phyloP scores from a whole-genome alignment of 108 stramenopile genomes.

The Discostella stelligeroides region DNA sequence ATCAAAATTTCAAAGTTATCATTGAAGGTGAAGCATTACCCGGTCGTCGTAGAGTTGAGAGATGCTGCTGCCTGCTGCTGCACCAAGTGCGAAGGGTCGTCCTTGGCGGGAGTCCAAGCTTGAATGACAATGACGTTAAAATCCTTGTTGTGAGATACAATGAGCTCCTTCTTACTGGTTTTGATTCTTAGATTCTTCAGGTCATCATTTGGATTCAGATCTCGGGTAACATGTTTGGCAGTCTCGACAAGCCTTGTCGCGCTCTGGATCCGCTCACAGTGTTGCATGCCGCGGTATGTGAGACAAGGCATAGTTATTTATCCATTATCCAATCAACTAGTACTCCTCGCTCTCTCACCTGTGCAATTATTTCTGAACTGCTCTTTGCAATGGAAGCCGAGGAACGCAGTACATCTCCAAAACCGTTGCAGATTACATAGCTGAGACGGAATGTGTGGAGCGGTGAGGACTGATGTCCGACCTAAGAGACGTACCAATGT shows the following conservation, averaged over 20 bases:
- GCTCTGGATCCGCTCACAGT: slow-evolving; percentile 13
- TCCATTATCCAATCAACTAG: neutral
- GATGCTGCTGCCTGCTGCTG: slow-evolving; percentile 6
- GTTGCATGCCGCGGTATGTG: no score
- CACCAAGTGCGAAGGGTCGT: slow-evolving; percentile 1
- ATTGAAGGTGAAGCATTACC: no score
- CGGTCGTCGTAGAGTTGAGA: no score
- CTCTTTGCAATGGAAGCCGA: slow-evolving; percentile 65
- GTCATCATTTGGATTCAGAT: slow-evolving; percentile 80
- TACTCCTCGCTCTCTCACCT: slow-evolving; percentile 30
- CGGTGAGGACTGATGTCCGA: neutral
- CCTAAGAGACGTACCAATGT: no score
- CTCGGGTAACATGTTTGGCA: slow-evolving; percentile 62
- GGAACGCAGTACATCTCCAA: slow-evolving; percentile 72
- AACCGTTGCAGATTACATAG: slow-evolving; percentile 75
- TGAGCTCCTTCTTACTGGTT: slow-evolving; percentile 67
- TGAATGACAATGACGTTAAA: slow-evolving; percentile 77
- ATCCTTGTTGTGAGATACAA: slow-evolving; percentile 71
- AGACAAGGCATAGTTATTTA: neutral
- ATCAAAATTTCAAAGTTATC: no score
- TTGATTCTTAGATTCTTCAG: slow-evolving; percentile 72
- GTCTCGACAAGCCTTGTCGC: slow-evolving; percentile 56
- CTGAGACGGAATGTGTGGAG: slow-evolving; percentile 1
- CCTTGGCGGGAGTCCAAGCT: slow-evolving; percentile 61
- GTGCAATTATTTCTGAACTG: slow-evolving; percentile 66